Conservation (phyloP, 176 grass and related monocot species). For the Aegilops sharonensis region DNA sequence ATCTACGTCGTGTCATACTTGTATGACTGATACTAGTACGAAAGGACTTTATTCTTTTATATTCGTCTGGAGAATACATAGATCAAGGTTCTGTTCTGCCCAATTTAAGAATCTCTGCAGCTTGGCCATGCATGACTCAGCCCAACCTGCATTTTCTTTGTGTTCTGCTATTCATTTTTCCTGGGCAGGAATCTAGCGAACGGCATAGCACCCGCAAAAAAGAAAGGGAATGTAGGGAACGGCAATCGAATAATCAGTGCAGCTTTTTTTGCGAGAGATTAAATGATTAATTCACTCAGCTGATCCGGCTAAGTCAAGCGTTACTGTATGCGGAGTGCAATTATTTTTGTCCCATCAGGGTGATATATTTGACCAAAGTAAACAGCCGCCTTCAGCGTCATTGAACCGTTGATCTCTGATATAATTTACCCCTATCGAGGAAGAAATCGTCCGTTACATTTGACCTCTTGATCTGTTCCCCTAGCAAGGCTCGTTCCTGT, state of each 20-base stretch:
- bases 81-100: not conserved
- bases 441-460: not conserved
- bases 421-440: not conserved
- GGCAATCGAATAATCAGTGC: not conserved
- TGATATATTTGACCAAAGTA: conserved; percentile 27
- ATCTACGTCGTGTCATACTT: not conserved
- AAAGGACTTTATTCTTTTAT: not conserved
- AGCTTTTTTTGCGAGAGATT: not conserved
- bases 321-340: not conserved
- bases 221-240: too few species aligned
- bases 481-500: not conserved
- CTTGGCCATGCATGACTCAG: conserved; percentile 30
- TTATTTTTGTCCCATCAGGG: not conserved
- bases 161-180: not conserved
- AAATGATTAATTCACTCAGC: not conserved
- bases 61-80: not conserved
- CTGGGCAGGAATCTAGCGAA: too few species aligned
- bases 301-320: conserved; percentile 27
- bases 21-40: not conserved
- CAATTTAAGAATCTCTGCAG: not conserved
- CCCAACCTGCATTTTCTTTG: not conserved
- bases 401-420: not conserved
- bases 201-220: too few species aligned
- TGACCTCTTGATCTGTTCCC: not conserved
- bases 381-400: not conserved